phyloP scores from a whole-genome alignment of 805 yeast species.

The Metschnikowia colocasiae region DNA sequence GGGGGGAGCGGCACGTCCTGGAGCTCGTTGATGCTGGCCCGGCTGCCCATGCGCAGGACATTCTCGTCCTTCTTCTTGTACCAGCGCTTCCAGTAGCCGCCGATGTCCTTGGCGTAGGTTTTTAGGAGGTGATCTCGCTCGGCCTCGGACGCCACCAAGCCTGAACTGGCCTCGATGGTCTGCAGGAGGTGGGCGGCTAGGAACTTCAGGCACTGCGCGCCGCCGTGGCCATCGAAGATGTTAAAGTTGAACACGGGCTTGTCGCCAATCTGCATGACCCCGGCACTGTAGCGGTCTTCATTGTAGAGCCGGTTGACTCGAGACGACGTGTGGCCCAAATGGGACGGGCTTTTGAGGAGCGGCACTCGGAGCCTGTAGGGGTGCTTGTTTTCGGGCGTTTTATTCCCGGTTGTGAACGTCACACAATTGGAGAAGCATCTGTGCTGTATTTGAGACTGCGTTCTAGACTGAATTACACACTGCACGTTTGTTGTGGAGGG shows the following conservation, averaged over 20 bases:
- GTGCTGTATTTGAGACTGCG: too few relatives aligned
- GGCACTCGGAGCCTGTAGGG: slow-evolving; percentile 47
- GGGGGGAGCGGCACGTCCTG: slow-evolving; percentile 10
- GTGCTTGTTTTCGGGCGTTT: slow-evolving; percentile 10
- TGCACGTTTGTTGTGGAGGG: too few relatives aligned
- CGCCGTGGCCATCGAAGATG: slow-evolving; percentile 95
- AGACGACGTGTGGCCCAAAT: slow-evolving; percentile 74
- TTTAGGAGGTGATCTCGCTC: slow-evolving; percentile 43
- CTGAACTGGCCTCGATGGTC: slow-evolving; percentile 41
- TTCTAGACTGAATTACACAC: too few relatives aligned
- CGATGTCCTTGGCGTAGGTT: slow-evolving; percentile 57
- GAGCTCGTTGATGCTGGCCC: slow-evolving; percentile 15
- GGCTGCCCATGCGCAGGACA: slow-evolving; percentile 23
- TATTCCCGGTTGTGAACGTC: slow-evolving; percentile 28
- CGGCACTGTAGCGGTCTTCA: slow-evolving; percentile 77
- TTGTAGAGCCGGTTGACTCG: slow-evolving; percentile 74
- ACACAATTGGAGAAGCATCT: slow-evolving; percentile 20
- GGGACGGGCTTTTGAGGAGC: slow-evolving; percentile 60
- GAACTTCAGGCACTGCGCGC: slow-evolving; percentile 65
- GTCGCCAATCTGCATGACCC: slow-evolving; percentile 42
- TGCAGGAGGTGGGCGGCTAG: slow-evolving; percentile 51
- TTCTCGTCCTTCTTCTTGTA: slow-evolving; percentile 42
- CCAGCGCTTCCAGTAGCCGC: slow-evolving; percentile 86
- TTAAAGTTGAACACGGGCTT: slow-evolving; percentile 55
- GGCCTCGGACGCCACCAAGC: slow-evolving; percentile 23